Evolutionary conservation across 1,139 yeast species (phyloP).

Genomic region (Candida glucosophila): DNA sequence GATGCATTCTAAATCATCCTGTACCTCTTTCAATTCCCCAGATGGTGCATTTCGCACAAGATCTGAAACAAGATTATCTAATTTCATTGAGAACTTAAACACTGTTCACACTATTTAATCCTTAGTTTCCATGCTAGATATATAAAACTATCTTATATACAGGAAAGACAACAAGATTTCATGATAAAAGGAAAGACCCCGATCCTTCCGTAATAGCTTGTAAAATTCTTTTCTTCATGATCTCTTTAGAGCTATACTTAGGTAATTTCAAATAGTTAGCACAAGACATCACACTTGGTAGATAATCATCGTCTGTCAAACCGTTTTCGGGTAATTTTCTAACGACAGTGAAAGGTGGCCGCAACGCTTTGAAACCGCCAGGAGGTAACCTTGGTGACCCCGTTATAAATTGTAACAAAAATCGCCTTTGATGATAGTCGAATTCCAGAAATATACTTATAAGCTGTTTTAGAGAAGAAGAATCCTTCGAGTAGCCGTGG

Average conservation of each 20-base stretch:
- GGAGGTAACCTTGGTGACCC: conserved; percentile 91
- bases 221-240: conserved; percentile 48
- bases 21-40: conserved; percentile 28
- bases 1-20: conserved; percentile 16
- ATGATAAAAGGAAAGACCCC: conserved; percentile 78
- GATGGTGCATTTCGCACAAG: conserved; percentile 34
- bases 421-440: conserved; percentile 45
- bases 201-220: conserved; percentile 86
- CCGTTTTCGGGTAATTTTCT: conserved; percentile 68
- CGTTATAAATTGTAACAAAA: conserved; percentile 79
- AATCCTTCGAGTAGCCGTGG: conserved; percentile 80
- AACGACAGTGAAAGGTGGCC: conserved; percentile 84
- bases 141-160: conserved; percentile 1
- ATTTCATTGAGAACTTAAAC: conserved; percentile 10
- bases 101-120: neutral
- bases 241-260: conserved; percentile 54
- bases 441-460: conserved; percentile 54
- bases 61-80: conserved; percentile 21
- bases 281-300: conserved; percentile 98
- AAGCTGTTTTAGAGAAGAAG: conserved; percentile 52
- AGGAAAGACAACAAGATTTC: conserved; percentile 2
- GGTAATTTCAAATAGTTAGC: conserved; percentile 92
- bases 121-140: conserved; percentile 1
- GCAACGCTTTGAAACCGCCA: conserved; percentile 82
- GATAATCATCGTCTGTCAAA: conserved; percentile 64